Base-by-base conservation (phyloP, 257 asterid species). In the Eucommia ulmoides region DNA sequence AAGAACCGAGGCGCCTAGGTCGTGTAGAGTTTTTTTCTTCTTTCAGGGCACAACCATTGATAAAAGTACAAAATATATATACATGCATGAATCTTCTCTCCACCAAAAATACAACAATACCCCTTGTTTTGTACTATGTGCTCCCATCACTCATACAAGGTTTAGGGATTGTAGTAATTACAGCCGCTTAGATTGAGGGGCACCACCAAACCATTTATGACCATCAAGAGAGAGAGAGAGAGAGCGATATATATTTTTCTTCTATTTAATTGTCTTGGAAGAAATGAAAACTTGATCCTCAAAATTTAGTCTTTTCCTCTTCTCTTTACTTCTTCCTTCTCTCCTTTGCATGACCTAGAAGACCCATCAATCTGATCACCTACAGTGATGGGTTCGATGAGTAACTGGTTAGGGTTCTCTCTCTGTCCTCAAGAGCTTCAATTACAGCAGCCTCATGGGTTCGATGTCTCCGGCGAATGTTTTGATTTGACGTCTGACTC, bases 401-500 rank as follows among this genome's bases (percentile, higher is more conserved):
- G 77, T 22, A 73, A 80, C 69, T 83, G 94, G 94, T 63, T 83
- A 22, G 84, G 88, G 3, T 83, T 80, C 64, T 80, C 94, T 52
- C 78, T 83, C 38, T 77, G 83, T 20, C 74, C 73, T 20, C 81
- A 77, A 21, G 62, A 75, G 38, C 70, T 58, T 20, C 69, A 56
- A 45, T 45, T 66, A 19, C 68, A 67, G 22, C 50, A 51, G 12
- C 65, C 64, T 41, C 61, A 69, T 5, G 59, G 19, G 18, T 8
- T 33, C 17, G 61, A 55, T 50, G 57, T 45, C 16, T 17, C 63
- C 17, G 69, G 21, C 52, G 69, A 72, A 29, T 79, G 79, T 62
- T 77, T 76, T 73, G 75, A 76, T 62, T 75, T 76, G 42, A 47
- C 74, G 55, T 62, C 71, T 11, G 71, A 59, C 46, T 60, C 83